A percentile compares a stretch with the other conserved stretches of the same genome.
phyloP scores from a whole-genome alignment of 495 filamentous ascomycete genomes.

The Annulohypoxylon stygium region DNA sequence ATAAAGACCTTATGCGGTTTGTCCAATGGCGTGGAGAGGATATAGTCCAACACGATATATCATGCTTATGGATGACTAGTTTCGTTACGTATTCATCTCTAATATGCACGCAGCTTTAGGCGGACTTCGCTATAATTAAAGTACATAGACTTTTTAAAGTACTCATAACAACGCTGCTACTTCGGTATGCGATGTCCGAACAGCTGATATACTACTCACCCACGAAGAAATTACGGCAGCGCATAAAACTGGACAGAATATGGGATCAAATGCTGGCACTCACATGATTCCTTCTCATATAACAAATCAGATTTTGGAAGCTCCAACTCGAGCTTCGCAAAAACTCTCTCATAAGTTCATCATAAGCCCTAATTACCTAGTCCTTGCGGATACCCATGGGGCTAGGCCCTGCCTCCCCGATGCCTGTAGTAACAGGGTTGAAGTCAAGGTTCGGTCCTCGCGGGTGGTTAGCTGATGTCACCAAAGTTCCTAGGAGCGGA shows the following conservation, averaged over 20 bases:
- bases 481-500: constrained; percentile 3
- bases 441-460: constrained; percentile 3
- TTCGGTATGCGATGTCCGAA: neutral
- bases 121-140: neutral
- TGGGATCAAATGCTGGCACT: neutral
- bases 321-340: neutral
- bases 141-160: neutral
- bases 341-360: neutral
- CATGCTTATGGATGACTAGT: constrained; percentile 1
- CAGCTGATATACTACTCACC: constrained; percentile 4
- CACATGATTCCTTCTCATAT: neutral
- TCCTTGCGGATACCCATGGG: constrained; percentile 6
- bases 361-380: neutral
- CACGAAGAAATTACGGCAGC: neutral
- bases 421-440: constrained; percentile 1
- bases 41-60: constrained; percentile 3
- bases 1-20: neutral
- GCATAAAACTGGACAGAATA: neutral
- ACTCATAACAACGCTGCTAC: neutral
- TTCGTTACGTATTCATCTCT: constrained; percentile 8
- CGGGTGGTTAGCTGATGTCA: constrained; percentile 1
- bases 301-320: neutral
- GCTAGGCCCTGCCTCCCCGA: constrained; percentile 1
- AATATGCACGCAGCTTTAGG: neutral
- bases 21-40: constrained; percentile 4